These are phyloP conservation scores for Coemansia erecta DNA, from an alignment of 192 early-diverging fungal species.

Conservation along the genomic window DNA sequence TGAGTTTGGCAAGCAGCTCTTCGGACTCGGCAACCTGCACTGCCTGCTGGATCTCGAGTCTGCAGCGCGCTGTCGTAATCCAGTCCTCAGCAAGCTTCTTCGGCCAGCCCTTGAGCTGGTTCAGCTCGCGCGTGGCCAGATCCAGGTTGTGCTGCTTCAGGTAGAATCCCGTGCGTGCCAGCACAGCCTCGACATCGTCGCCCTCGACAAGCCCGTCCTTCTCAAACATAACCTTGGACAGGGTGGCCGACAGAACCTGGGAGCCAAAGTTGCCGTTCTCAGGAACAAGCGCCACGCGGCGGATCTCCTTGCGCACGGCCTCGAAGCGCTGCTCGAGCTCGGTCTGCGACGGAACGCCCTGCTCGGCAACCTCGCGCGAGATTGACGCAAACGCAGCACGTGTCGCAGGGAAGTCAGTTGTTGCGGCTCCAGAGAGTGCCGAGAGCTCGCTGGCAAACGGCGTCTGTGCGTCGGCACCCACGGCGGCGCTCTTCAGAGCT, in stretches of 20 bases:
- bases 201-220: constrained; percentile 85
- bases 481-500: constrained; percentile 59
- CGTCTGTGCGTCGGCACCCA: constrained; percentile 36
- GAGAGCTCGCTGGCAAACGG: constrained; percentile 75
- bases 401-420: constrained; percentile 48
- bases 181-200: constrained; percentile 79
- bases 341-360: constrained; percentile 63
- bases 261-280: constrained; percentile 83
- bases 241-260: constrained; percentile 66
- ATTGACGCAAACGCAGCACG: constrained; percentile 65
- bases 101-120: constrained; percentile 91
- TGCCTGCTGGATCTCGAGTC: constrained; percentile 88
- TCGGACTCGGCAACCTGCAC: constrained; percentile 65
- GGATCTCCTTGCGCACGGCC: constrained; percentile 64
- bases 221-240: constrained; percentile 78
- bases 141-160: constrained; percentile 80
- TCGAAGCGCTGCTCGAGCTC: constrained; percentile 73
- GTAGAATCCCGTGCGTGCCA: constrained; percentile 75
- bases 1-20: constrained; percentile 44
- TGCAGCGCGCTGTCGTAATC: constrained; percentile 73
- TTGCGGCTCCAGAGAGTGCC: constrained; percentile 59
- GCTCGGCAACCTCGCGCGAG: constrained; percentile 55
- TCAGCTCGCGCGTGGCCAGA: constrained; percentile 82
- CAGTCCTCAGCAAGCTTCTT: constrained; percentile 84
- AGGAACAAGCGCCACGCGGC: constrained; percentile 79